Conservation (phyloP, 352 stramenopile species). For the Plasmopara viticola region DNA sequence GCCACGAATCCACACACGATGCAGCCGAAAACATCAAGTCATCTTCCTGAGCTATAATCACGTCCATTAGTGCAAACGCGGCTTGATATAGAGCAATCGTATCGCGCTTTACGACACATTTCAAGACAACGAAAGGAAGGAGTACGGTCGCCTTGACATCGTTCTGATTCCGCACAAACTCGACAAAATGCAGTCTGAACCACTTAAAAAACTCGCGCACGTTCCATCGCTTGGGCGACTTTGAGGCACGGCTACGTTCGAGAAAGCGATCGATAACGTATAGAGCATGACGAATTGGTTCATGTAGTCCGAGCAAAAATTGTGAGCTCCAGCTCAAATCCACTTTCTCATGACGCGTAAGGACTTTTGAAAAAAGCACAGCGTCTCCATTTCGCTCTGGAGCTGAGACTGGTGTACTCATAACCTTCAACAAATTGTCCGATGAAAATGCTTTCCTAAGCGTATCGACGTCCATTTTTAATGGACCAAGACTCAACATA, state of each 20-base stretch:
- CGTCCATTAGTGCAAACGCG: conserved; percentile 57
- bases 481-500: conserved; percentile 18
- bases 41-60: conserved; percentile 51
- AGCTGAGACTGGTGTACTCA: conserved; percentile 39
- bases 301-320: conserved; percentile 70
- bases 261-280: conserved; percentile 82
- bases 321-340: conserved; percentile 68
- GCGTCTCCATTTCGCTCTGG: conserved; percentile 32
- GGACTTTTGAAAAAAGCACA: conserved; percentile 65
- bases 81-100: conserved; percentile 53
- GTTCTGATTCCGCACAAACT: conserved; percentile 70
- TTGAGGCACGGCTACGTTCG: conserved; percentile 42
- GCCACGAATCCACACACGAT: conserved; percentile 41
- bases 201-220: conserved; percentile 68
- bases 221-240: conserved; percentile 42
- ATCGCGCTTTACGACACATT: conserved; percentile 54
- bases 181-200: conserved; percentile 78
- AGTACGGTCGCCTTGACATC: conserved; percentile 63
- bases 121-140: conserved; percentile 56
- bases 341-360: conserved; percentile 39
- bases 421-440: conserved; percentile 35
- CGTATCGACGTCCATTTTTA: conserved; percentile 27
- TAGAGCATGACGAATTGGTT: conserved; percentile 72
- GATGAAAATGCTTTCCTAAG: conserved; percentile 32
- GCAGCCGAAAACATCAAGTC: conserved; percentile 40